Conservation (phyloP, 75 land plant genomes). For the Larix kaempferi region DNA sequence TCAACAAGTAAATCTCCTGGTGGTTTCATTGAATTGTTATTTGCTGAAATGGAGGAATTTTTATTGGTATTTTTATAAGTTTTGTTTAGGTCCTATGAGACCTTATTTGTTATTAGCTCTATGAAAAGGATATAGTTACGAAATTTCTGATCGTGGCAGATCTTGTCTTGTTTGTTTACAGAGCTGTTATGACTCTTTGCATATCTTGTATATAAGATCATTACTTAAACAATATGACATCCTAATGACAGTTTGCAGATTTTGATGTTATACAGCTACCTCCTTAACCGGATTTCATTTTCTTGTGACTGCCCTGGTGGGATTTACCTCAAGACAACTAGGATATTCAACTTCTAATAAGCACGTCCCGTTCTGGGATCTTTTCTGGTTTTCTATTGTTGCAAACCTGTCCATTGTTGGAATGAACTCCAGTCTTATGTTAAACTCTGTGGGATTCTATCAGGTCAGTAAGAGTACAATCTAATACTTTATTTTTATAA, state of each 20-base stretch:
- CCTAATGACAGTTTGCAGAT: too few relatives aligned
- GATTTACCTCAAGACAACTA: slow-evolving; percentile 38
- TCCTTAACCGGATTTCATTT: slow-evolving; percentile 63
- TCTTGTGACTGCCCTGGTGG: slow-evolving; percentile 78
- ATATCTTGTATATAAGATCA: neutral
- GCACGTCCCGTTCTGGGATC: slow-evolving; percentile 62
- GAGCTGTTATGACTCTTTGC: neutral
- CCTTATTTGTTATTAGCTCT: neutral
- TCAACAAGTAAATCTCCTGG: too few relatives aligned
- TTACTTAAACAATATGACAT: too few relatives aligned
- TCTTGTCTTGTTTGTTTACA: neutral
- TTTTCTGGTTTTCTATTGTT: slow-evolving; percentile 78
- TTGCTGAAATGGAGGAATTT: too few relatives aligned
- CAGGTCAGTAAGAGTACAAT: slow-evolving; percentile 37
- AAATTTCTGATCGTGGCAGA: neutral
- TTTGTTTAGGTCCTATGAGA: neutral
- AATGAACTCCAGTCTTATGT: slow-evolving; percentile 89
- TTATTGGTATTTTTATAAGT: too few relatives aligned
- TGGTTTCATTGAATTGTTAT: too few relatives aligned
- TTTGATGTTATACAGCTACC: slow-evolving; percentile 39
- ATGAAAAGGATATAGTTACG: neutral
- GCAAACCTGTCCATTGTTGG: slow-evolving; percentile 80
- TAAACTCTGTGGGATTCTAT: slow-evolving; percentile 89
- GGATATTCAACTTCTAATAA: slow-evolving; percentile 21
- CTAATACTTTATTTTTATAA: neutral